Conservation (phyloP, 768 basidiomycete genomes). For the Kwoniella sp. region DNA sequence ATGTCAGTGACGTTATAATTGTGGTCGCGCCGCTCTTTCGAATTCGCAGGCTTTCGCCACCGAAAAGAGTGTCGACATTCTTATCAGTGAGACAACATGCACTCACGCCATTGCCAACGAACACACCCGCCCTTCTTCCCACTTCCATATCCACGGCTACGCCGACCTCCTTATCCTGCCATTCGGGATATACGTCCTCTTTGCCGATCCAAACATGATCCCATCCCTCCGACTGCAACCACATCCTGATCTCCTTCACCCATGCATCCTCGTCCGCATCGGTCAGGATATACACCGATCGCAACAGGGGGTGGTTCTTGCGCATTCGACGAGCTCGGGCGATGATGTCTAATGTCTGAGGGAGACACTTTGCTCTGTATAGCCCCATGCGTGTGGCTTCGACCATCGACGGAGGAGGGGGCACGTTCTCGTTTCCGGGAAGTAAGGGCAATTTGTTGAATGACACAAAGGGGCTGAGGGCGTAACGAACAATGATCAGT, state of each 20-base stretch:
- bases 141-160: constrained; percentile 55
- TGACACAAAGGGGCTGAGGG: constrained; percentile 48
- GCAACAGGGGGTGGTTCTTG: constrained; percentile 52
- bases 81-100: not conserved
- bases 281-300: constrained; percentile 49
- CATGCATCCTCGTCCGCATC: constrained; percentile 48
- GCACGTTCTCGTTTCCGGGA: constrained; percentile 55
- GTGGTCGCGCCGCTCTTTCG: not conserved
- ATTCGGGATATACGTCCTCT: constrained; percentile 41
- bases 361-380: constrained; percentile 53
- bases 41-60: not conserved
- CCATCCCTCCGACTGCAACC: constrained; percentile 54
- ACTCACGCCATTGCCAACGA: constrained; percentile 56
- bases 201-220: constrained; percentile 43
- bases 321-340: constrained; percentile 52
- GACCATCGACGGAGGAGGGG: constrained; percentile 44
- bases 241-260: constrained; percentile 46
- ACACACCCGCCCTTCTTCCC: constrained; percentile 51
- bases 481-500: not conserved
- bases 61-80: not conserved
- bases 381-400: constrained; percentile 48
- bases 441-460: constrained; percentile 52
- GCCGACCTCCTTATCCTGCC: constrained; percentile 48
- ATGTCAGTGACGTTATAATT: too few relatives aligned
- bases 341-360: constrained; percentile 51